Conservation (phyloP, 345 rosid genomes). For the Corchorus olitorius region DNA sequence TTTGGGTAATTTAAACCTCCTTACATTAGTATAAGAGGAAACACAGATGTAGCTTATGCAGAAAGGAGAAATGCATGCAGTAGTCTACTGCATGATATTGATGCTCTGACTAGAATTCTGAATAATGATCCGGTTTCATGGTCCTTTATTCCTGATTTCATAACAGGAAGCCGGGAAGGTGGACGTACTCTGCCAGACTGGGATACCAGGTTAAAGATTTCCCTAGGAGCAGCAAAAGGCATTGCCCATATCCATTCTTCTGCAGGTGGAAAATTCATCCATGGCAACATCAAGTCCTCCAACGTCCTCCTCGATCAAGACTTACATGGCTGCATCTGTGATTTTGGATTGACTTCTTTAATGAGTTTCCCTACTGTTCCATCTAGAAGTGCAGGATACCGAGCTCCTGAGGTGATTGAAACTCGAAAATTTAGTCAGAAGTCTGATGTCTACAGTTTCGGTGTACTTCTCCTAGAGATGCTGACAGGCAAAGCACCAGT, state of each 20-base stretch:
- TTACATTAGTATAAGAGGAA: neutral
- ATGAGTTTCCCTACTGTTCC: slow-evolving; percentile 46
- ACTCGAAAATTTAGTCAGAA: slow-evolving; percentile 57
- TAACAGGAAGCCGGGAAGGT: slow-evolving; percentile 43
- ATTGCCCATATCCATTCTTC: slow-evolving; percentile 61
- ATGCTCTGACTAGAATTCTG: neutral
- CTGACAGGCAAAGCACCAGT: slow-evolving; percentile 74
- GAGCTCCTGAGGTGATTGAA: slow-evolving; percentile 74
- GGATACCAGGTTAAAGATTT: slow-evolving; percentile 67
- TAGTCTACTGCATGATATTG: neutral
- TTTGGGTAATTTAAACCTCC: neutral
- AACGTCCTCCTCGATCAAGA: slow-evolving; percentile 68
- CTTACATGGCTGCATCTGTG: slow-evolving; percentile 64
- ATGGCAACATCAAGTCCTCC: slow-evolving; percentile 77
- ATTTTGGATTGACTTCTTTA: slow-evolving; percentile 59
- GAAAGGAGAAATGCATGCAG: slow-evolving; percentile 2
- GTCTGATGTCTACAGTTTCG: slow-evolving; percentile 81
- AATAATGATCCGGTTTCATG: neutral
- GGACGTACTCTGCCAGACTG: slow-evolving; percentile 52
- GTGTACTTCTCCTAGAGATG: slow-evolving; percentile 81
- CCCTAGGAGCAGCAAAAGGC: slow-evolving; percentile 63
- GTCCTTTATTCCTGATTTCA: neutral
- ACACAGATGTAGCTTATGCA: neutral
- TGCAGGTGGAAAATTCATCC: slow-evolving; percentile 45
- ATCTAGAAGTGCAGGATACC: slow-evolving; percentile 59